Conservation (phyloP, 2,329 filamentous ascomycete genomes). For the Scorias spongiosa region DNA sequence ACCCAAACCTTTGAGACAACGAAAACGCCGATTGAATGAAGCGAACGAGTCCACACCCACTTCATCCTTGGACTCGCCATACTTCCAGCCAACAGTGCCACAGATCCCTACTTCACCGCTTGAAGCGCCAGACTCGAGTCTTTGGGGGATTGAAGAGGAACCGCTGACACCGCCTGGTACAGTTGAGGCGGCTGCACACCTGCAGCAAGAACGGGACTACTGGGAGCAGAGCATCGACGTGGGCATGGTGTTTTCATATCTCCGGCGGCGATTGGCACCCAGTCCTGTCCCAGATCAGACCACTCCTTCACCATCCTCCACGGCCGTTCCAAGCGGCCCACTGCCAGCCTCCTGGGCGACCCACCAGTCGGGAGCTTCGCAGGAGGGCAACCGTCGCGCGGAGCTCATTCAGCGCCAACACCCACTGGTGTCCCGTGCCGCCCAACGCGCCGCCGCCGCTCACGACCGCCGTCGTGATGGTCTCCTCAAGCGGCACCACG, state of each 20-base stretch:
- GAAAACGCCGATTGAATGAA: not conserved
- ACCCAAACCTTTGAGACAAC: not conserved
- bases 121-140: slow-evolving; percentile 33
- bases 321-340: slow-evolving; percentile 6
- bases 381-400: slow-evolving; percentile 56
- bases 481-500: slow-evolving; percentile 20
- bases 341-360: slow-evolving; percentile 21
- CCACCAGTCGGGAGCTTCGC: slow-evolving; percentile 29
- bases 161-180: slow-evolving; percentile 22
- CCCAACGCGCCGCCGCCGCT: slow-evolving; percentile 12
- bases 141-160: slow-evolving; percentile 54
- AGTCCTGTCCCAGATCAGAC: slow-evolving; percentile 18
- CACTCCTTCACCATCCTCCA: slow-evolving; percentile 10
- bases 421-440: slow-evolving; percentile 56
- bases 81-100: slow-evolving; percentile 17
- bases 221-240: slow-evolving; percentile 91
- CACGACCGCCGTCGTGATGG: slow-evolving; percentile 9
- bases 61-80: slow-evolving; percentile 8
- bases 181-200: slow-evolving; percentile 8
- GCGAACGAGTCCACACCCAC: not conserved
- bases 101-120: slow-evolving; percentile 13
- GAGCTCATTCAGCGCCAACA: slow-evolving; percentile 81
- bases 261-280: slow-evolving; percentile 58
- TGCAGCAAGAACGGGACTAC: slow-evolving; percentile 48
- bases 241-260: slow-evolving; percentile 78